Conservation (phyloP, 495 filamentous ascomycete species). For the Pseudevernia furfuracea region DNA sequence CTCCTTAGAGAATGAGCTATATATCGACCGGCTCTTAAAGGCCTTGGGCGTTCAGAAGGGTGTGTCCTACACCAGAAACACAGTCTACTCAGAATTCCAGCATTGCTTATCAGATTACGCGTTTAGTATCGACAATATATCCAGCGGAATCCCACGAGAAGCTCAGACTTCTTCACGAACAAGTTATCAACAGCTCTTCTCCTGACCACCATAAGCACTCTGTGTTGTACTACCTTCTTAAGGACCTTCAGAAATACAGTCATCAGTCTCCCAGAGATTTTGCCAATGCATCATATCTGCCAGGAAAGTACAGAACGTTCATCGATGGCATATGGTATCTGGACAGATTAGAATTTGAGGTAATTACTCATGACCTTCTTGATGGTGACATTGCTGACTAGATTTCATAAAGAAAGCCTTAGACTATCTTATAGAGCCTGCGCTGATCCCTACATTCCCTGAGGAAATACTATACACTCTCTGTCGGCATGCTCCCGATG, state of each 20-base stretch:
- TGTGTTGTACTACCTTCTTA: conserved; percentile 71
- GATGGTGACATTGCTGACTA: conserved; percentile 23
- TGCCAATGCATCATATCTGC: conserved; percentile 51
- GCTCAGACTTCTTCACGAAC: conserved; percentile 55
- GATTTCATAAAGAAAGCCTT: conserved; percentile 48
- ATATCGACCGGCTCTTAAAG: conserved; percentile 65
- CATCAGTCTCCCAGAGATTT: conserved; percentile 42
- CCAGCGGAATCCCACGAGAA: conserved; percentile 59
- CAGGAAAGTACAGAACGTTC: conserved; percentile 62
- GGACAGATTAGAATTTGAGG: conserved; percentile 61
- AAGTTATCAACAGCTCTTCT: conserved; percentile 51
- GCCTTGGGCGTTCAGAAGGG: conserved; percentile 62
- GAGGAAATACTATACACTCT: conserved; percentile 69
- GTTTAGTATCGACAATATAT: conserved; percentile 51
- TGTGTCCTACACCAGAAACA: conserved; percentile 30
- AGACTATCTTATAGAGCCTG: conserved; percentile 65
- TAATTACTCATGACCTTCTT: conserved; percentile 26
- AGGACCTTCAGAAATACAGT: conserved; percentile 56
- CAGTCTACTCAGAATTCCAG: neutral
- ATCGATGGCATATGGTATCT: conserved; percentile 77
- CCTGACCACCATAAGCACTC: conserved; percentile 68
- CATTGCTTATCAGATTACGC: neutral
- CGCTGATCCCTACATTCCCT: conserved; percentile 67
- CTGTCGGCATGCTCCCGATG: conserved; percentile 55
- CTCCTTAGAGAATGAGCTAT: conserved; percentile 56